Base-by-base conservation (phyloP, 2,329 filamentous ascomycete genomes). In the Sphaerostilbella broomeana region DNA sequence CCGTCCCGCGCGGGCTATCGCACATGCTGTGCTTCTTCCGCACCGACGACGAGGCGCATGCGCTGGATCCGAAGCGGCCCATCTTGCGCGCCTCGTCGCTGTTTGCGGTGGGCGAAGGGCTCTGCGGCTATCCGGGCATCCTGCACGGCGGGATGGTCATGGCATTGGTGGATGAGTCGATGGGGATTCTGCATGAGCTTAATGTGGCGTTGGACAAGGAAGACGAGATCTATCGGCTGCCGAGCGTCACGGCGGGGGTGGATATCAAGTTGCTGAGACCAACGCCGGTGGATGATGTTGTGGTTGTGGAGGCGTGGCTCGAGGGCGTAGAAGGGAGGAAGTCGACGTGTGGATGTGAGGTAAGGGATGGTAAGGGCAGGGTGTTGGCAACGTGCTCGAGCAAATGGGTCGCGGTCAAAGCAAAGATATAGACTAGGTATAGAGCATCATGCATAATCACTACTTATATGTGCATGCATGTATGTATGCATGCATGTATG, bases 101-200 rank as follows among this genome's bases (percentile, higher is more conserved):
- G 15, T 56, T 60, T 35, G 48, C 56, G 2, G 49, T 65, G 6
- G 59, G 59, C 1, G 47, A 53, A 2, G 61, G 60, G 2, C 47
- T 65, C 5, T 56, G 52, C 6, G 61, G 64, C 2, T 60, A 56
- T 22, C 48, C 54, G 1, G 48, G 48, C 6, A 42, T 64, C 8
- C 44, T 63, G 2, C 63, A 66, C 38, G 63, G 63, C 6, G 63
- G 63, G 9, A 45, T 64, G 31, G 50, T 53, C 7, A 56, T 56
- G 24, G 48, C 62, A 5, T 44, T 66, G 38, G 43, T 61, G 17
- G 63, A 67, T 33, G 63, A 66, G 52, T 47, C 56, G 5, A 57
- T 62, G 46, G 60, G 61, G 4, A 48, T 51, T 2, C 42, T 67
- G 13, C 54, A 59, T 16, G 62, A 65, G 35, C 47, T 64, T 6